Evolutionary conservation across 441 rosid species (phyloP).

Genomic region (Viola pubescens): DNA sequence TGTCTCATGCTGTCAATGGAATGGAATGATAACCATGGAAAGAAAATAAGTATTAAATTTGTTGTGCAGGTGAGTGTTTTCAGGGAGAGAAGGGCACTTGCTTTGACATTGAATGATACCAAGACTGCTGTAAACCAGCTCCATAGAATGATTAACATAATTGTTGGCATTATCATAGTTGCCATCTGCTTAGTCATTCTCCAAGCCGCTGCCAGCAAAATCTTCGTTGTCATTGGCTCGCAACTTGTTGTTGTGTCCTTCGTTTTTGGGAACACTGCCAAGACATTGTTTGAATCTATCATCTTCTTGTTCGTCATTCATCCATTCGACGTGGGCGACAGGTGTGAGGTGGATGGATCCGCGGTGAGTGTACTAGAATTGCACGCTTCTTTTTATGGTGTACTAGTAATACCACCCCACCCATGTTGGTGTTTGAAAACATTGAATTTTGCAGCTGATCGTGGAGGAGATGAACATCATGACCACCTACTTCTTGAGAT

Average conservation of each 20-base stretch:
- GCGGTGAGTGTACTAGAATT: conserved; percentile 34
- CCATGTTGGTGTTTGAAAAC: background rate
- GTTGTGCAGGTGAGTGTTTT: conserved; percentile 46
- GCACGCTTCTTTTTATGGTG: background rate
- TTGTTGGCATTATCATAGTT: conserved; percentile 29
- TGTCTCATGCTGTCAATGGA: too few relatives aligned
- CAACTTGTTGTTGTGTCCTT: conserved; percentile 66
- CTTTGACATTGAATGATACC: conserved; percentile 53
- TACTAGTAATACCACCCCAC: background rate
- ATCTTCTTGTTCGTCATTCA: conserved; percentile 68
- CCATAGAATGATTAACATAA: conserved; percentile 38
- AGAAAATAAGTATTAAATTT: background rate
- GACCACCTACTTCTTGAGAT: conserved; percentile 62
- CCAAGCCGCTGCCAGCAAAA: conserved; percentile 1
- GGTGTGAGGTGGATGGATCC: conserved; percentile 52
- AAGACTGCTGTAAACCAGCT: conserved; percentile 58
- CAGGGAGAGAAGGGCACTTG: conserved; percentile 47
- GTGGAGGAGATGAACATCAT: conserved; percentile 89
- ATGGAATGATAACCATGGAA: too few relatives aligned
- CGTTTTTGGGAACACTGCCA: conserved; percentile 72
- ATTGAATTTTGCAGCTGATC: conserved; percentile 29
- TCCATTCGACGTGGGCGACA: conserved; percentile 79
- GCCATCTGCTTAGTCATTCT: conserved; percentile 47
- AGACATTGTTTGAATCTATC: conserved; percentile 60
- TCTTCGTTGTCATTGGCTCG: conserved; percentile 37